Evolutionary conservation across 345 rosid species (phyloP).

Genomic region (Eucalyptus decipiens): DNA sequence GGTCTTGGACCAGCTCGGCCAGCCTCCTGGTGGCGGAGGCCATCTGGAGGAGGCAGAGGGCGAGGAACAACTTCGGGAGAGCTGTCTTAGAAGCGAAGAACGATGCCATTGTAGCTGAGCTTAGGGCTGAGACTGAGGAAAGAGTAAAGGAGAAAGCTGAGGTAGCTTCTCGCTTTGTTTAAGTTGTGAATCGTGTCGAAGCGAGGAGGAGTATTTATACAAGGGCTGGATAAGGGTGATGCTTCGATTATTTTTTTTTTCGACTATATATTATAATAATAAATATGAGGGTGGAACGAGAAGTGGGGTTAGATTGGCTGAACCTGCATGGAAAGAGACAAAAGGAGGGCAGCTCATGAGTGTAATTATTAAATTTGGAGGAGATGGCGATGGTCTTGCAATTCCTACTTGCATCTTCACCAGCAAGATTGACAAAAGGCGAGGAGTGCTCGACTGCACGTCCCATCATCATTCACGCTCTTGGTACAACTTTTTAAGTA

Average conservation of each 20-base stretch:
- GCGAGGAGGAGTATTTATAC: neutral
- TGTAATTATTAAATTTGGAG: neutral
- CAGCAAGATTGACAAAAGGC: neutral
- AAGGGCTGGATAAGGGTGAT: neutral
- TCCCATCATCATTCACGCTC: neutral
- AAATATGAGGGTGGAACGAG: neutral
- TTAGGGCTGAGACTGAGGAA: neutral
- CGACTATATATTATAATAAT: neutral
- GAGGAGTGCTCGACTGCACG: neutral
- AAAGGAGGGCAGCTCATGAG: neutral
- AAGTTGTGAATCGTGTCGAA: neutral
- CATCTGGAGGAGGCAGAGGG: neutral
- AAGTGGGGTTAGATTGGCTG: neutral
- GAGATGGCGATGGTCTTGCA: neutral
- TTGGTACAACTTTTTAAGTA: neutral
- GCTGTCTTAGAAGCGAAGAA: neutral
- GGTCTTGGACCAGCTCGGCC: constrained; percentile 13
- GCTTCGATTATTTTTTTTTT: neutral
- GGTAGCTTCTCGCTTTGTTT: neutral
- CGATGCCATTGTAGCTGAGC: neutral
- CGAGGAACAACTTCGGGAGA: neutral
- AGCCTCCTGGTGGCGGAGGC: constrained; percentile 11
- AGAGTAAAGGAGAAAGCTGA: neutral
- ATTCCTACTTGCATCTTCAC: neutral
- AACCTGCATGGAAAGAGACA: neutral